phyloP scores from a whole-genome alignment of 2,329 filamentous ascomycete genomes.

The Camptophora hylomeconis region DNA sequence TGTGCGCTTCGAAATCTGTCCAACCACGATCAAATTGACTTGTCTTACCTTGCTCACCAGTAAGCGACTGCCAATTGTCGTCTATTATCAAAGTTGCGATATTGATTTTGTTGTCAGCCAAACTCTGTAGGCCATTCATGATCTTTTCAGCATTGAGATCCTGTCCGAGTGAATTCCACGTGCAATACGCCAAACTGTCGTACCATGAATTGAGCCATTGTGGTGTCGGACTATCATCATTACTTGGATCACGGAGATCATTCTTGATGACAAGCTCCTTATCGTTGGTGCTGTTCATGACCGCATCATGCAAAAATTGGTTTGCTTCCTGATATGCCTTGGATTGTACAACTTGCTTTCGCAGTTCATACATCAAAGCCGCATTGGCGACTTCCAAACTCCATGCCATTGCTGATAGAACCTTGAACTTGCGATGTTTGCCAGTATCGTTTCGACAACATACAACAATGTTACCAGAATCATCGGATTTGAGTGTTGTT shows the following conservation, averaged over 20 bases:
- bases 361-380: constrained; percentile 77
- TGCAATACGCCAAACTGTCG: constrained; percentile 87
- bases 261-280: constrained; percentile 36
- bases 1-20: constrained; percentile 77
- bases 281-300: constrained; percentile 23
- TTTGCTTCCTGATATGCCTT: constrained; percentile 18
- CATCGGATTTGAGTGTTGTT: constrained; percentile 54
- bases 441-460: constrained; percentile 59
- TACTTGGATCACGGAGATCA: constrained; percentile 37
- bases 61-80: constrained; percentile 85
- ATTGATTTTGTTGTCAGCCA: constrained; percentile 60
- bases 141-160: constrained; percentile 73
- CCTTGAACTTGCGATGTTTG: constrained; percentile 40
- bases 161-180: constrained; percentile 88
- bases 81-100: constrained; percentile 86
- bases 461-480: constrained; percentile 53
- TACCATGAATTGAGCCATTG: constrained; percentile 79
- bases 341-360: constrained; percentile 41
- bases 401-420: constrained; percentile 60
- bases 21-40: constrained; percentile 44
- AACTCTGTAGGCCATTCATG: constrained; percentile 55
- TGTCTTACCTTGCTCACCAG: constrained; percentile 37
- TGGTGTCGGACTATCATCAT: constrained; percentile 20
- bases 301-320: constrained; percentile 8
- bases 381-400: constrained; percentile 64